phyloP scores from a whole-genome alignment of 495 filamentous ascomycete genomes.

The Daldinia concentrica region DNA sequence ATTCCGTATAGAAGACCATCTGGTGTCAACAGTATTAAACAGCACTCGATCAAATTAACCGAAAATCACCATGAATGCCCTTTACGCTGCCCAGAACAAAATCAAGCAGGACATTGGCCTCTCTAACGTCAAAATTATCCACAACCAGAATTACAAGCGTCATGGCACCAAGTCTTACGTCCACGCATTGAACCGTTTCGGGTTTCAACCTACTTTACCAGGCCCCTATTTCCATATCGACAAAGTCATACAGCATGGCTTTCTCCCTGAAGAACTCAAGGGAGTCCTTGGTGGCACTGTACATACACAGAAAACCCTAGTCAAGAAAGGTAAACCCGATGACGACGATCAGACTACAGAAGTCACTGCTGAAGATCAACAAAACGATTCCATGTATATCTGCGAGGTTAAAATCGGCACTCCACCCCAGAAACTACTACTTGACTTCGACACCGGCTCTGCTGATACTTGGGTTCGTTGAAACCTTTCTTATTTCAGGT shows the following conservation, averaged over 20 bases:
- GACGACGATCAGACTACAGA: conserved; percentile 54
- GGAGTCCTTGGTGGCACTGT: conserved; percentile 58
- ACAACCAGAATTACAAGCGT: conserved; percentile 70
- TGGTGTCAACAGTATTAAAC: conserved; percentile 4
- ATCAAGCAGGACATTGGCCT: conserved; percentile 52
- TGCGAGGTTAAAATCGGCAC: conserved; percentile 73
- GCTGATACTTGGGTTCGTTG: conserved; percentile 78
- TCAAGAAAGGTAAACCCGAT: conserved; percentile 56
- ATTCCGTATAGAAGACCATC: conserved; percentile 7
- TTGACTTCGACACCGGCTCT: conserved; percentile 83
- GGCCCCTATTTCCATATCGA: conserved; percentile 70
- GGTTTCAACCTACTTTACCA: conserved; percentile 72
- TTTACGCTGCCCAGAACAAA: conserved; percentile 48
- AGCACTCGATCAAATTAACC: background rate
- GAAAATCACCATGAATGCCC: conserved; percentile 44
- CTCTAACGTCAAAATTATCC: conserved; percentile 59
- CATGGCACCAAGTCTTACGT: conserved; percentile 80
- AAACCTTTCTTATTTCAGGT: background rate
- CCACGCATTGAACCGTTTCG: conserved; percentile 72
- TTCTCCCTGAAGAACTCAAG: conserved; percentile 44
- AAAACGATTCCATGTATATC: conserved; percentile 77
- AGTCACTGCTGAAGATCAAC: conserved; percentile 75
- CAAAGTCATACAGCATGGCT: conserved; percentile 48
- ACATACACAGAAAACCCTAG: conserved; percentile 56
- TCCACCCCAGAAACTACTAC: conserved; percentile 68